Base-by-base conservation (phyloP, 495 filamentous ascomycete genomes). In the Cercophora sp. region DNA sequence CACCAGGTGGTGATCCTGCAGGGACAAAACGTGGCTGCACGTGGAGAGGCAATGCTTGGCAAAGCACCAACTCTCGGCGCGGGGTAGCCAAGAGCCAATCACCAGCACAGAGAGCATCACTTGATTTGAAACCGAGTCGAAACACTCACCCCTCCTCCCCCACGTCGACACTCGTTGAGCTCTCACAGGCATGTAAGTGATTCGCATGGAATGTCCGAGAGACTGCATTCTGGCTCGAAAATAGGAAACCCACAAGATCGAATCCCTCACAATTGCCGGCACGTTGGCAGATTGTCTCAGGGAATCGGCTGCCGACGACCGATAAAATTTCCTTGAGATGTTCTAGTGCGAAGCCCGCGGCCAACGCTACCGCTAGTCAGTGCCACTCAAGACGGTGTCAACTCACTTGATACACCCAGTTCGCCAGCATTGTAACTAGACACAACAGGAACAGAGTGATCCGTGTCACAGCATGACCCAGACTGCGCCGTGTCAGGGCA, bases 51-150 rank as follows among this genome's bases (percentile, higher is more conserved):
- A 51, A 46, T 53, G 48, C 54, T 52, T 51, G 36, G 44, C 19
- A 29, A 31, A 23, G 32, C 23, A 42, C 24, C 35, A 42, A 36
- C 25, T 19, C 29, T 25, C 29, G 5, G 31, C 16, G 8, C 18
- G 19, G 27, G 31, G n/a, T 25, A 25, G n/a, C 32, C 6, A 19
- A 8, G 15, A 20, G 35, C 48, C 48, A 51, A 51, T 51, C 35
- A 25, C 16, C 16, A 27, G 9, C 15, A 23, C 23, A 16, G 22
- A 29, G 27, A 25, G 18, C 52, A 55, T 63, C 60, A 59, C 60
- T 66, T 61, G 57, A 59, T 63, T 53, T 66, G 63, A 66, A 66
- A 66, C 63, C 25, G 42, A n/a, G 56, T 55, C 63, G 58, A 66
- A 63, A 66, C 63, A 59, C 54, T 55, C 54, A 51, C 51, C 44